Conservation (phyloP, 2,329 filamentous ascomycete genomes). For the Pseudogymnoascus sp. region DNA sequence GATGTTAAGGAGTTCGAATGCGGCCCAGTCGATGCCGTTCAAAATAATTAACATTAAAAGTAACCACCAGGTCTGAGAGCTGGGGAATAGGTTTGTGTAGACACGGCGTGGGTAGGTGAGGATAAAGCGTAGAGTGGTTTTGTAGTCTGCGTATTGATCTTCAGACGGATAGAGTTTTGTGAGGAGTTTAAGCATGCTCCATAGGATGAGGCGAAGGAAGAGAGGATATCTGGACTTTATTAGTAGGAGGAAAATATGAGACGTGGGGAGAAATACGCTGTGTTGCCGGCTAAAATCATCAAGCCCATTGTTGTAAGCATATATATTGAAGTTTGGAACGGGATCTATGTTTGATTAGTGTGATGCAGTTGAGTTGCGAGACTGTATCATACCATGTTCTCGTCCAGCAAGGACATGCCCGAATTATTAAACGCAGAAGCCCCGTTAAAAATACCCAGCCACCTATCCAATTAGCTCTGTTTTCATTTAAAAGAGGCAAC, state of each 20-base stretch:
- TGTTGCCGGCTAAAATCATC: constrained; percentile 80
- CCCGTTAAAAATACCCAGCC: constrained; percentile 55
- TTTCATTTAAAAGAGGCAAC: constrained; percentile 65
- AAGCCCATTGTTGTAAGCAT: constrained; percentile 79
- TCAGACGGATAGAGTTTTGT: constrained; percentile 70
- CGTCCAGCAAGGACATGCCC: constrained; percentile 61
- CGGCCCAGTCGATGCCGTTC: constrained; percentile 67
- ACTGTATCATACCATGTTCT: constrained; percentile 45
- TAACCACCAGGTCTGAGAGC: constrained; percentile 89
- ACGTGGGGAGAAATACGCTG: constrained; percentile 68
- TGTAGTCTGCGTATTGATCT: constrained; percentile 40
- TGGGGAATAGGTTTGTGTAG: constrained; percentile 89
- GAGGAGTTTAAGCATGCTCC: constrained; percentile 63
- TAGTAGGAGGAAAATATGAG: constrained; percentile 82
- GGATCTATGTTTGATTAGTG: neutral
- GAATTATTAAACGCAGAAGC: constrained; percentile 65
- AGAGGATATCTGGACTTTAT: constrained; percentile 94
- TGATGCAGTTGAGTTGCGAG: neutral
- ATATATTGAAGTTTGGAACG: constrained; percentile 47
- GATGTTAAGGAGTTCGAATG: constrained; percentile 67
- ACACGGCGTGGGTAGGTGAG: constrained; percentile 92
- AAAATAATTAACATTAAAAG: constrained; percentile 77
- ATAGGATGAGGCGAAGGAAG: constrained; percentile 90
- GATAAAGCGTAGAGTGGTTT: constrained; percentile 58
- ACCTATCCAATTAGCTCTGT: constrained; percentile 78